Evolutionary conservation across 495 filamentous ascomycete species (phyloP).

Genomic region (Aspergillus sparsus): DNA sequence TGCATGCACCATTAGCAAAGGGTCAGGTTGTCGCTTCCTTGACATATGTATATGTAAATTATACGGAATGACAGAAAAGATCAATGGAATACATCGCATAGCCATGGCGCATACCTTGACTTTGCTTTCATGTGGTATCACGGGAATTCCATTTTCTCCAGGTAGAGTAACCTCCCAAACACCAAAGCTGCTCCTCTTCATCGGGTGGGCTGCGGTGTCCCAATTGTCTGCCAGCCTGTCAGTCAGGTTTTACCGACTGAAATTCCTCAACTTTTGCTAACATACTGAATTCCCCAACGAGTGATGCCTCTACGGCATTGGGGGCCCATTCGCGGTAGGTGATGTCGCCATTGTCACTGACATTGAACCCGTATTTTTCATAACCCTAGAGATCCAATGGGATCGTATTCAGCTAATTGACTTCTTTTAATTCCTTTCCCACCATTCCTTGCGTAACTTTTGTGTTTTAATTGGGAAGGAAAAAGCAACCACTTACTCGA

Average conservation of each 20-base stretch:
- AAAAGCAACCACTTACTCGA: constrained; percentile 53
- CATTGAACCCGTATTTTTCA: constrained; percentile 82
- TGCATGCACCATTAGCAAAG: constrained; percentile 30
- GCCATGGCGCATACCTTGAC: constrained; percentile 66
- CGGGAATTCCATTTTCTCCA: constrained; percentile 69
- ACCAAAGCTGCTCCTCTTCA: constrained; percentile 84
- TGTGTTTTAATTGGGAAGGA: background rate
- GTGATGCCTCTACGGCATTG: constrained; percentile 74
- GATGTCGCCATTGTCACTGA: constrained; percentile 78
- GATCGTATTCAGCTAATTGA: background rate
- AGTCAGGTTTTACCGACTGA: constrained; percentile 28
- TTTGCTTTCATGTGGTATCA: constrained; percentile 91
- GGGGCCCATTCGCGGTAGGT: constrained; percentile 96
- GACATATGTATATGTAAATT: too few relatives aligned
- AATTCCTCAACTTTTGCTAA: constrained; percentile 9
- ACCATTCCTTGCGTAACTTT: background rate
- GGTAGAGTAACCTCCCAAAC: constrained; percentile 83
- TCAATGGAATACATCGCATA: background rate
- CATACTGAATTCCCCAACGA: constrained; percentile 97
- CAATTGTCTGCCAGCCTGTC: constrained; percentile 70
- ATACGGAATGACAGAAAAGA: background rate
- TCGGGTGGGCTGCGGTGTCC: constrained; percentile 77
- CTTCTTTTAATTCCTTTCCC: background rate
- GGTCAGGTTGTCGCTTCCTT: background rate
- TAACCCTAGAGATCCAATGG: constrained; percentile 58